A percentile compares a stretch with the other conserved stretches of the same genome.
Evolutionary conservation across 441 rosid genomes (phyloP).

Genomic region (Gossypium davidsonii): DNA sequence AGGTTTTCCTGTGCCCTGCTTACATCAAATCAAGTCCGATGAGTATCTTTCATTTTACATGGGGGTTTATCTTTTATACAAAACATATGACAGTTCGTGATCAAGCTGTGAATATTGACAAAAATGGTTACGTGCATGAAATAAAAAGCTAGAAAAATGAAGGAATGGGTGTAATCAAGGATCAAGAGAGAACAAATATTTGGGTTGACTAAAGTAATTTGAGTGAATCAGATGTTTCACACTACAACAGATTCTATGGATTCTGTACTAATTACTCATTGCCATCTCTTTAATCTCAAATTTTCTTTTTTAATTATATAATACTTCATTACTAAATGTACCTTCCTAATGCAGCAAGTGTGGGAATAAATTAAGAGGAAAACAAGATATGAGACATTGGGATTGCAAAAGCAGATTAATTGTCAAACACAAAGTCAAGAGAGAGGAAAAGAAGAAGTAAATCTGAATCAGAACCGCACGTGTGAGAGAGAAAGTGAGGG

Average conservation of each 20-base stretch:
- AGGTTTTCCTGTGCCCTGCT: too few species aligned
- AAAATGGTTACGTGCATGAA: too few species aligned
- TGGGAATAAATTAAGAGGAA: slow-evolving; percentile 4
- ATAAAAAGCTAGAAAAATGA: not conserved
- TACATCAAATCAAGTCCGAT: too few species aligned
- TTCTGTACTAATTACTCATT: not conserved
- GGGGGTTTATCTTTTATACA: too few species aligned
- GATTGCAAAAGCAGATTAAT: slow-evolving; percentile 17
- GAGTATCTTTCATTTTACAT: too few species aligned
- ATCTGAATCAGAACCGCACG: not conserved
- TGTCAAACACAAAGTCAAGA: slow-evolving; percentile 18
- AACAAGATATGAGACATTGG: slow-evolving; percentile 8
- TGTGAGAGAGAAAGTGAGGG: not conserved
- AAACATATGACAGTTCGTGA: too few species aligned
- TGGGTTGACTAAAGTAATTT: not conserved
- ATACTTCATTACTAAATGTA: not conserved
- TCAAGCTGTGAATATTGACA: too few species aligned
- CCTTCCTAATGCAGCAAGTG: slow-evolving; percentile 12
- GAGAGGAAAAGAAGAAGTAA: not conserved
- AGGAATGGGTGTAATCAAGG: slow-evolving; percentile 21
- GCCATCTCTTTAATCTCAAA: slow-evolving; percentile 10
- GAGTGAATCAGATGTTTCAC: slow-evolving; percentile 20
- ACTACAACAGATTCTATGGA: slow-evolving; percentile 20
- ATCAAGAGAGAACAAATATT: not conserved
- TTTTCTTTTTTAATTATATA: not conserved